Evolutionary conservation across 139 green algal genomes (phyloP).

Genomic region (Closterium sp.): DNA sequence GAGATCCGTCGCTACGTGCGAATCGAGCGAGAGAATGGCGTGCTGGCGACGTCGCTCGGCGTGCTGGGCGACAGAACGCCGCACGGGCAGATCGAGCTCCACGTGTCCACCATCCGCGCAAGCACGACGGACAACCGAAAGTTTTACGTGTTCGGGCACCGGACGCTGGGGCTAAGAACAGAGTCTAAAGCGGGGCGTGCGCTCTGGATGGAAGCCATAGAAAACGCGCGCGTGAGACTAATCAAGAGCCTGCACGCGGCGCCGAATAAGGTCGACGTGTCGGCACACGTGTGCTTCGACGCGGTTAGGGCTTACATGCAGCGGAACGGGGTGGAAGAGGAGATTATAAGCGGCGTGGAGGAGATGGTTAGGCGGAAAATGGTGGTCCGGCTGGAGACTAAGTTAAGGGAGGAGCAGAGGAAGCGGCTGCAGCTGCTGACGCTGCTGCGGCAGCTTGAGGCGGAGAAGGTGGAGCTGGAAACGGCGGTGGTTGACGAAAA

Average conservation of each 20-base stretch:
- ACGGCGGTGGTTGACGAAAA: slow-evolving; percentile 18
- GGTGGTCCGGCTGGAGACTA: not conserved
- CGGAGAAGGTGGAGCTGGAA: slow-evolving; percentile 48
- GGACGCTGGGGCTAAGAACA: slow-evolving; percentile 60
- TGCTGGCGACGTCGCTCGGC: not conserved
- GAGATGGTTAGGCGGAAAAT: slow-evolving; percentile 11
- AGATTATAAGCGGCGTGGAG: slow-evolving; percentile 18
- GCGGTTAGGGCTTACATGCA: not conserved
- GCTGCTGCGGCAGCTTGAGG: slow-evolving; percentile 28
- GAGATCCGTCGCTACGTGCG: not conserved
- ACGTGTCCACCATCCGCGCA: slow-evolving; percentile 63
- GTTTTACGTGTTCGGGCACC: slow-evolving; percentile 76
- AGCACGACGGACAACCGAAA: slow-evolving; percentile 64
- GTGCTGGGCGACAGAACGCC: not conserved
- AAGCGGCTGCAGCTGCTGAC: not conserved
- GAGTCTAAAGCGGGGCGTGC: slow-evolving; percentile 62
- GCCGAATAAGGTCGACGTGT: not conserved
- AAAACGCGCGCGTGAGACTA: not conserved
- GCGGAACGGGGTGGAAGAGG: not conserved
- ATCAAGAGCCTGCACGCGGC: not conserved
- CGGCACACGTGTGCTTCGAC: not conserved
- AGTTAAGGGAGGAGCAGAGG: slow-evolving; percentile 17
- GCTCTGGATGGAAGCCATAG: slow-evolving; percentile 26
- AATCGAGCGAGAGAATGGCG: not conserved
- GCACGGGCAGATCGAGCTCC: slow-evolving; percentile 3